Evolutionary conservation across 805 yeast genomes (phyloP), one percentile per base, ranked within the genome.

Genomic region (Hemisphaericaspora nanyangensis): DNA sequence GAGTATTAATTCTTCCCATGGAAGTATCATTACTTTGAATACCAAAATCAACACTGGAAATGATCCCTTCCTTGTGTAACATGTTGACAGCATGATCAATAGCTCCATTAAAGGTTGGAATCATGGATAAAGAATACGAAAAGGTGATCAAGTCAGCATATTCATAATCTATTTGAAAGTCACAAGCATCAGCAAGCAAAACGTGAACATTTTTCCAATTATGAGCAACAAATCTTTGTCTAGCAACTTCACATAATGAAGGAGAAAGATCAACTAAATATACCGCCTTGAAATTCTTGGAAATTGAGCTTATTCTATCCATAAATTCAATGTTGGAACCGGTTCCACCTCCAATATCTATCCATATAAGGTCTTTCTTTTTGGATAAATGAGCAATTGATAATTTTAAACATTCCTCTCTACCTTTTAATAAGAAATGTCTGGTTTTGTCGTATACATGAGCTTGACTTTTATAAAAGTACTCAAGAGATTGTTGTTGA

Each of bases 321-420:
- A 85, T 85, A 50, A 74, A 71, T 60, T 85, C 93, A 51, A 85
- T 81, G 61, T 85, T 85, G 60, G 79, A 71, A 34, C 95, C 95
- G 5, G 95, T 85, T 17, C 95, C 95, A 24, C 95, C 95, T 36
- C 95, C 95, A 52, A 86, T 75, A 55, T 83, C 90, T 35, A 83
- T 70, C 90, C 90, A 83, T 32, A 82, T 78, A 32, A 82, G 61
- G 36, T 72, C 71, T 29, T 56, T 52, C 19, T 58, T 59, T 37
- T 63, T 66, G 26, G 54, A 46, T 27, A 82, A 60, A 56, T 84
- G 89, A 18, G 81, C 58, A 22, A 67, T 70, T 1, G 85, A 84
- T 42, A 83, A 56, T 37, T 68, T 68, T 39, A 84, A 65, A 40
- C 86, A 80, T 40, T 72, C 73, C 51, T 76, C 79, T 50, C 95